Conservation (phyloP, 2,329 filamentous ascomycete genomes). For the Fusarium sp. region DNA sequence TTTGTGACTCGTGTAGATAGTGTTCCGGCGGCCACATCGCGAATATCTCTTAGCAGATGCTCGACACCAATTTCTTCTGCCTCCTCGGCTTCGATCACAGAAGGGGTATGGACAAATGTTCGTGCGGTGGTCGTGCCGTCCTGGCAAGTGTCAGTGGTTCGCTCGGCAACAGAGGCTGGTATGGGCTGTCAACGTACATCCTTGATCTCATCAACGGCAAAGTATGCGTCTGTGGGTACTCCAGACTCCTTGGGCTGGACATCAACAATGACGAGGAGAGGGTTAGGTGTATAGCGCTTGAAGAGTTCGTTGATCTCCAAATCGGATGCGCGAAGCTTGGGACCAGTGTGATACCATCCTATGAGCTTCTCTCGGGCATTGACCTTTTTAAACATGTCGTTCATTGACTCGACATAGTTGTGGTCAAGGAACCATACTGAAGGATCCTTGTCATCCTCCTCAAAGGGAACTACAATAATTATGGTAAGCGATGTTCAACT, state of each 20-base stretch:
- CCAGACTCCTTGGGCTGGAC: slow-evolving; percentile 98
- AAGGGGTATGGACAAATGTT: slow-evolving; percentile 98
- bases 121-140: slow-evolving; percentile 96
- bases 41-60: slow-evolving; percentile 96
- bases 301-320: slow-evolving; percentile 99
- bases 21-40: slow-evolving; percentile 96
- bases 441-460: slow-evolving; percentile 98
- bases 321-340: slow-evolving; percentile 95
- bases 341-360: slow-evolving; percentile 99
- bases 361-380: slow-evolving; percentile 99
- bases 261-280: slow-evolving; percentile 95
- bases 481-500: slow-evolving; percentile 27
- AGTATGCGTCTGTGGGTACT: slow-evolving; percentile 98
- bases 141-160: slow-evolving; percentile 58
- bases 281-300: slow-evolving; percentile 98
- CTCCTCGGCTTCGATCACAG: slow-evolving; percentile 98
- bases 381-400: slow-evolving; percentile 99
- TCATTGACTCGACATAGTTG: slow-evolving; percentile 99
- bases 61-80: slow-evolving; percentile 99
- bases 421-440: slow-evolving; percentile 99
- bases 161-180: not conserved
- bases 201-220: slow-evolving; percentile 99
- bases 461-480: slow-evolving; percentile 81
- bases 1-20: slow-evolving; percentile 97
- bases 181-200: slow-evolving; percentile 72